Conservation (phyloP, 1,284 basidiomycete genomes). For the Clitocybe nebularis region DNA sequence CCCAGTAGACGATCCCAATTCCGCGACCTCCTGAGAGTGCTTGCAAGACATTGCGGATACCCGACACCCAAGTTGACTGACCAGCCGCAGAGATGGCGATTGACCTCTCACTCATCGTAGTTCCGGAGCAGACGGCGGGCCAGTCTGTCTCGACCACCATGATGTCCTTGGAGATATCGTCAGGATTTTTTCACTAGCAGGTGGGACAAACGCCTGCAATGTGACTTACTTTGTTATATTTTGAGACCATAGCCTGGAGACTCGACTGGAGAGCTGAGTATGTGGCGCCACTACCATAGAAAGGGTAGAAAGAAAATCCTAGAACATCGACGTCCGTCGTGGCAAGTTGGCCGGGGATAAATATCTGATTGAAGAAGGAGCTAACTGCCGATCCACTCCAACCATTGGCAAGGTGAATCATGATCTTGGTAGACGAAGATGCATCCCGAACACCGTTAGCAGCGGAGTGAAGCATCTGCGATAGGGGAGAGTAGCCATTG, state of each 20-base stretch:
- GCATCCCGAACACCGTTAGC: constrained; percentile 41
- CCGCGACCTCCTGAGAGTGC: constrained; percentile 45
- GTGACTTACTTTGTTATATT: constrained; percentile 41
- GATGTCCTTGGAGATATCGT: constrained; percentile 32
- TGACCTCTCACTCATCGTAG: constrained; percentile 43
- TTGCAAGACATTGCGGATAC: constrained; percentile 45
- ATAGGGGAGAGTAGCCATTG: constrained; percentile 50
- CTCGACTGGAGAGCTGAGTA: constrained; percentile 44
- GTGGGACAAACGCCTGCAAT: neutral
- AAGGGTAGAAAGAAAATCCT: constrained; percentile 65
- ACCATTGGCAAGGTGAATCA: constrained; percentile 63
- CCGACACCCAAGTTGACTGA: constrained; percentile 50
- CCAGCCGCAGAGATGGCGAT: constrained; percentile 50
- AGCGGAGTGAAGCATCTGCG: constrained; percentile 61
- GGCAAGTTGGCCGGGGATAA: constrained; percentile 49
- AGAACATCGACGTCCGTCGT: constrained; percentile 52
- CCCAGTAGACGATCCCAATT: constrained; percentile 53
- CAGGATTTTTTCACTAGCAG: neutral
- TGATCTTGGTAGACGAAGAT: constrained; percentile 44
- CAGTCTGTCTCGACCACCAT: constrained; percentile 67
- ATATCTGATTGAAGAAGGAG: constrained; percentile 50
- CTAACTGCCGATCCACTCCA: constrained; percentile 48
- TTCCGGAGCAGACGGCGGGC: constrained; percentile 49
- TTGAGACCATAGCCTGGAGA: constrained; percentile 45
- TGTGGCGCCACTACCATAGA: constrained; percentile 58